Percentiles rank a stretch among this genome's conserved stretches.
Evolutionary conservation across 495 filamentous ascomycete genomes (phyloP).

Genomic region (Antarctomyces pellizariae): DNA sequence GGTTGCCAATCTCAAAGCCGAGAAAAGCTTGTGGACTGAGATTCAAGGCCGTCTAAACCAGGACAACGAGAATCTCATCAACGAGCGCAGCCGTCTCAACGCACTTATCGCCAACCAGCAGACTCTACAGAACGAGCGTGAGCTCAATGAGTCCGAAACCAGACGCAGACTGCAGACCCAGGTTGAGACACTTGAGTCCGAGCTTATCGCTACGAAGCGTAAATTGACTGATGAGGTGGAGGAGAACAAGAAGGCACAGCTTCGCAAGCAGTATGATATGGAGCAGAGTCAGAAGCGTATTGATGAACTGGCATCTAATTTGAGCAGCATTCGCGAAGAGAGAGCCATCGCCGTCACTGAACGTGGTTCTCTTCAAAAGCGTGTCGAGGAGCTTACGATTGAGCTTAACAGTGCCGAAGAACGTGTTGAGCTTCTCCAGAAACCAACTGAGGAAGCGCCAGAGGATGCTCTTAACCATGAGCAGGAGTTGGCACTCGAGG

Average conservation of each 20-base stretch:
- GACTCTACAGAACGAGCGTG: constrained; percentile 70
- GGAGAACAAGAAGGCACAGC: constrained; percentile 48
- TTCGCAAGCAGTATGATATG: constrained; percentile 71
- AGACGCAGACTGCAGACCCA: constrained; percentile 53
- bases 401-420: constrained; percentile 79
- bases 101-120: constrained; percentile 57
- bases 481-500: constrained; percentile 61
- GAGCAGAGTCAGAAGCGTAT: constrained; percentile 70
- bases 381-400: constrained; percentile 70
- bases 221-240: constrained; percentile 70
- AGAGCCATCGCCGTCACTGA: constrained; percentile 61
- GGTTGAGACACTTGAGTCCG: constrained; percentile 52
- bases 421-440: constrained; percentile 50
- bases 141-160: constrained; percentile 60
- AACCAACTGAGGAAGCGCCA: constrained; percentile 29
- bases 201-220: constrained; percentile 54
- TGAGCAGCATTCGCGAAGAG: constrained; percentile 61
- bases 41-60: constrained; percentile 71
- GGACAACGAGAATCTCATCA: constrained; percentile 62
- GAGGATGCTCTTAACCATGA: constrained; percentile 41
- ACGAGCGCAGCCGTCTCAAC: constrained; percentile 65
- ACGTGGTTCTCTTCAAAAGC: constrained; percentile 63
- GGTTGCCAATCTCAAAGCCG: constrained; percentile 76
- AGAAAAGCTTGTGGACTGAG: constrained; percentile 74
- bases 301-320: constrained; percentile 62